Evolutionary conservation across 2,329 filamentous ascomycete species (phyloP), one percentile per base, ranked within the genome.

Genomic region (Cytospora piceae): DNA sequence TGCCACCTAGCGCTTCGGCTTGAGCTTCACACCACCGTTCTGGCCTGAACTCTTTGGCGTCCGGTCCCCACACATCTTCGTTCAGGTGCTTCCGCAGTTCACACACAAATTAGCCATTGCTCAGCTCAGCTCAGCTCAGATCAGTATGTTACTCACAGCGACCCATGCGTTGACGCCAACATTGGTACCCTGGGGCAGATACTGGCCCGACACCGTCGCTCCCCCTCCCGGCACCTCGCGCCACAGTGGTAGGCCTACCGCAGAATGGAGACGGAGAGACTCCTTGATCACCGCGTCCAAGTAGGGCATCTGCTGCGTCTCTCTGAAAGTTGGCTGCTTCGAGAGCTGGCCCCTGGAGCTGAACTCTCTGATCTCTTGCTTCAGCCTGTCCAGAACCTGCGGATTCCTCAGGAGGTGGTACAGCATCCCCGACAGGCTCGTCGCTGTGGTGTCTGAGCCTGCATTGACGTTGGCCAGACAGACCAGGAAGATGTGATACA

Each of bases 211-310:
- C 7, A 86, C 75, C 7, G 77, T 75, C 0, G 75, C 74, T 0
- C 84, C 83, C 0, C 75, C 78, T 2, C 75, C 64, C 0, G 83
- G 81, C 0, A 85, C 82, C 0, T 79, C 74, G 5, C 84, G 77
- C 71, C 81, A 80, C n/a, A 85, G 72, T 3, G 82, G 79, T 14
- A 85, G 72, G 4, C 81, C 82, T 0, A 79, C 78, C 0, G 82
- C 79, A 1, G 83, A 77, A 58, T 84, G 80, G 24, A 86, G 73
- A 17, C 85, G 79, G 22, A 86, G 72, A 0, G 81, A 80, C 70
- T 86, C 84, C 60, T 84, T 84, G 49, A 86, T 80, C 3, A 81
- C 78, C 0, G 83, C 83, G 66, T 85, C 79, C 20, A 86, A 75
- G 67, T 85, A 87, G 0, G 81, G 82, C 71, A 83, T 72, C 56